Evolutionary conservation across 495 filamentous ascomycete species (phyloP).

Genomic region (Penicillium herquei): DNA sequence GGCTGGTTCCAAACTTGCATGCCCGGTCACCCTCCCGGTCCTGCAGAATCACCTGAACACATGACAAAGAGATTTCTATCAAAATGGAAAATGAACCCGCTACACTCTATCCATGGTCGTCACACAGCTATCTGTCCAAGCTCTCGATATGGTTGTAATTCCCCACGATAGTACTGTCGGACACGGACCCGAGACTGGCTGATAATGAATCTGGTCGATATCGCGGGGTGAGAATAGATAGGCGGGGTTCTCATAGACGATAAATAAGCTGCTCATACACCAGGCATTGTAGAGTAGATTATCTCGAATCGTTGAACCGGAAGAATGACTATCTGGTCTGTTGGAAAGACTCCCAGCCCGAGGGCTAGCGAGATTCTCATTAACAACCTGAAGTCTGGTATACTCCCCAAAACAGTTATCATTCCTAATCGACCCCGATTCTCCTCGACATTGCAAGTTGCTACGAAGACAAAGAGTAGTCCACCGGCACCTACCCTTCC

Average conservation of each 20-base stretch:
- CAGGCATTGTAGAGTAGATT: not conserved
- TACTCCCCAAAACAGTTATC: not conserved
- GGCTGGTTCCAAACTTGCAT: not conserved
- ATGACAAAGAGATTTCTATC: slow-evolving; percentile 10
- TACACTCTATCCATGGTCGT: not conserved
- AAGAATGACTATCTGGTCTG: slow-evolving; percentile 12
- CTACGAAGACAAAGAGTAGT: not conserved
- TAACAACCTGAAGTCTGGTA: not conserved
- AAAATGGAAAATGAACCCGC: slow-evolving; percentile 2
- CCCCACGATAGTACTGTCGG: slow-evolving; percentile 1
- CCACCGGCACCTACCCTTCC: slow-evolving; percentile 18
- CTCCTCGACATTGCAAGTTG: slow-evolving; percentile 11
- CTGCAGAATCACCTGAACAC: not conserved
- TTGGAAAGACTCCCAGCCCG: slow-evolving; percentile 12
- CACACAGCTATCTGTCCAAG: not conserved
- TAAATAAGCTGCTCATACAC: slow-evolving; percentile 13
- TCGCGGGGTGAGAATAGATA: slow-evolving; percentile 5
- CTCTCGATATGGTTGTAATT: not conserved
- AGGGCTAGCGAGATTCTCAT: slow-evolving; percentile 10
- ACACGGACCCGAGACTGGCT: slow-evolving; percentile 3
- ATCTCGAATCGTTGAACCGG: not conserved
- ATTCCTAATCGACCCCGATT: slow-evolving; percentile 4
- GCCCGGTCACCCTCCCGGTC: slow-evolving; percentile 16
- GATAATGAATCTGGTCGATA: slow-evolving; percentile 6
- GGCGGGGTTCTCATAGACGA: slow-evolving; percentile 12